Evolutionary conservation across 176 grass and related monocot genomes (phyloP).

Genomic region (Triticum monococcum): DNA sequence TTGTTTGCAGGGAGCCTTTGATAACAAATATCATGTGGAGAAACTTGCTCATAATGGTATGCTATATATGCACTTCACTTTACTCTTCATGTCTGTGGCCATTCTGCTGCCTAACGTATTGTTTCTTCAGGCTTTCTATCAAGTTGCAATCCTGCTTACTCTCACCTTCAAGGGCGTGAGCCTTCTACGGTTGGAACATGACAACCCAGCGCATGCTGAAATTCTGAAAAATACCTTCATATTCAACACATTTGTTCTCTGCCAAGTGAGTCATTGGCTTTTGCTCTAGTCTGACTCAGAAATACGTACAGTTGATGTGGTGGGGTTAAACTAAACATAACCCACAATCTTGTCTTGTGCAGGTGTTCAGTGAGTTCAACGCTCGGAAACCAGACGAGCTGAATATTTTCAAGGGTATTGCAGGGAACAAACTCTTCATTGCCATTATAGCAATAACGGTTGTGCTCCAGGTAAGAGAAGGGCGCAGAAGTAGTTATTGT

Average conservation of each 20-base stretch:
- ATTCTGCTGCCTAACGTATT: slow-evolving; percentile 9
- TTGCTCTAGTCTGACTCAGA: background rate
- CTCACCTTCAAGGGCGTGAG: slow-evolving; percentile 75
- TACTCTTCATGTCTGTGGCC: background rate
- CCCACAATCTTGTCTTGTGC: background rate
- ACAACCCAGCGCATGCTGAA: slow-evolving; percentile 61
- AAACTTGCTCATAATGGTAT: slow-evolving; percentile 90
- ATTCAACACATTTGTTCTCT: slow-evolving; percentile 97
- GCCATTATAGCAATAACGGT: slow-evolving; percentile 61
- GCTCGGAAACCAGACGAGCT: slow-evolving; percentile 78
- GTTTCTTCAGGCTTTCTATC: slow-evolving; percentile 68
- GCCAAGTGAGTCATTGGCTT: slow-evolving; percentile 58
- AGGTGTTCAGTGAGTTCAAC: slow-evolving; percentile 97
- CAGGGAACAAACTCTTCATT: slow-evolving; percentile 69
- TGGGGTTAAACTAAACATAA: slow-evolving; percentile 18
- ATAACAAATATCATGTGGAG: slow-evolving; percentile 99
- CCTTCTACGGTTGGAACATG: slow-evolving; percentile 68
- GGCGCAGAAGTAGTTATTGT: background rate
- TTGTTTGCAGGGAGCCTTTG: slow-evolving; percentile 75
- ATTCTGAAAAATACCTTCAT: slow-evolving; percentile 92
- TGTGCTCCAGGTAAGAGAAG: slow-evolving; percentile 65
- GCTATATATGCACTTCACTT: background rate
- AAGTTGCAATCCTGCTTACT: slow-evolving; percentile 76
- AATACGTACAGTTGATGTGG: background rate
- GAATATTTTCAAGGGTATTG: slow-evolving; percentile 81